These are phyloP conservation scores for Coffea canephora DNA, from an alignment of 257 asterid genomes.

Conservation along the genomic window DNA sequence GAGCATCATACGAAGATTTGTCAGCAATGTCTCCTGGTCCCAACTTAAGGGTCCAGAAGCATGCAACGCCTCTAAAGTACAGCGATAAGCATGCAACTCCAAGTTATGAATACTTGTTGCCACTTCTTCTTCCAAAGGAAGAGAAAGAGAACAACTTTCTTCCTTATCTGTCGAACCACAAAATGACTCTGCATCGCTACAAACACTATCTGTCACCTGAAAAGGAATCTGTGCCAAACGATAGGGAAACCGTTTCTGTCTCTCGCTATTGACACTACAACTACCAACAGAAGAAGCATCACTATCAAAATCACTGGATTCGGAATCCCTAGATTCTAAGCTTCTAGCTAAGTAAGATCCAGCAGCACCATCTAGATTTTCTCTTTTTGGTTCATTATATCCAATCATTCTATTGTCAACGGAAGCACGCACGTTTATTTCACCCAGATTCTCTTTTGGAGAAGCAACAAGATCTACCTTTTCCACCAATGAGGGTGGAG, in stretches of 20 bases:
- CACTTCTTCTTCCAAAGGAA: constrained; percentile 51
- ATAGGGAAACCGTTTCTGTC: constrained; percentile 35
- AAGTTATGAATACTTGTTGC: constrained; percentile 57
- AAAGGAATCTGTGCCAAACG: constrained; percentile 29
- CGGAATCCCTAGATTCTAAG: constrained; percentile 32
- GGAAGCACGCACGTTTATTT: constrained; percentile 48
- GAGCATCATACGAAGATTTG: constrained; percentile 82
- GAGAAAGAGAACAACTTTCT: constrained; percentile 34
- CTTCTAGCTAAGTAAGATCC: constrained; percentile 34
- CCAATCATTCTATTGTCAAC: constrained; percentile 41
- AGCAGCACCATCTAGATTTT: constrained; percentile 29
- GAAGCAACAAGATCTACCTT: constrained; percentile 73
- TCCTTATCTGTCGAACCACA: constrained; percentile 42
- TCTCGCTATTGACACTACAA: constrained; percentile 56
- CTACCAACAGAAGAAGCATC: constrained; percentile 81
- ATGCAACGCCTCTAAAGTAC: constrained; percentile 71
- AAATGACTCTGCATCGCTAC: constrained; percentile 70
- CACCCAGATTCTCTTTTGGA: constrained; percentile 52
- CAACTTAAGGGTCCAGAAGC: constrained; percentile 92
- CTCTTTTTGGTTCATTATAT: constrained; percentile 42
- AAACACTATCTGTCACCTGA: constrained; percentile 38
- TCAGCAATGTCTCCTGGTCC: constrained; percentile 82
- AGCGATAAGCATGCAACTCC: constrained; percentile 79
- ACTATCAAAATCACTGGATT: constrained; percentile 42
- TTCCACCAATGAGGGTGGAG: constrained; percentile 32